Base-by-base conservation (phyloP, 1,284 basidiomycete species). In the Ganoderma boninense region DNA sequence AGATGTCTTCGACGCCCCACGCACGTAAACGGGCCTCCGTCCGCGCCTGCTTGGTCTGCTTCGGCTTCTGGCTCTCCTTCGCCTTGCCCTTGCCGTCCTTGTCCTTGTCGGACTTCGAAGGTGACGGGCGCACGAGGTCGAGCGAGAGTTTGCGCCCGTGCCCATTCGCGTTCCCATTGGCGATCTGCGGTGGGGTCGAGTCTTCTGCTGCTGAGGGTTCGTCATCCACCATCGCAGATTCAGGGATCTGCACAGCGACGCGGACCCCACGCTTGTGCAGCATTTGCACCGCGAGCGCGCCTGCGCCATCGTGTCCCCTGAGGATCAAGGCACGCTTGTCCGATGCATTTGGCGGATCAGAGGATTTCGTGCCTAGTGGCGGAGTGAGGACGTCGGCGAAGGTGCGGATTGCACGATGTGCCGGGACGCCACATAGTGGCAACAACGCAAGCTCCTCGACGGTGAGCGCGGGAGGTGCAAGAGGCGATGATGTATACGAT, bases 381-480 rank as follows among this genome's bases (percentile, higher is more conserved):
- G 75, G 71, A 0, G 77, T 46, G 40, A 80, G 74, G 42, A 77
- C 77, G 42, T 78, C 79, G 14, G 73, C 67, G 68, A 85, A 88
- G 0, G 92, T 91, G 38, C 92, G 88, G 8, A 95, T 85, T 0
- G 93, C 94, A 23, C 95, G 90, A 75, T 93, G 90, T 0, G 94
- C 93, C 16, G 91, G 86, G 32, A 97, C 84, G 14, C 92, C 95
- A 66, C 89, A 89, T 0, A 95, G 80, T 0, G 95, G 93, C 0
- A 97, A 84, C 13, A 95, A 86, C 0, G 95, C 90, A 18, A 96
- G 87, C 78, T 96, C 93, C 73, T 94, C 91, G n/a, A 95, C 79
- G 0, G 88, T 87, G 44, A 93, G 75, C 4, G 73, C 70, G 35
- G 71, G 54, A 1, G 74, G 75, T 1, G 75, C 73, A 23, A 75